These are phyloP conservation scores for Yamadazyma epiphylla DNA, from an alignment of 1,139 yeast genomes.

Conservation along the genomic window DNA sequence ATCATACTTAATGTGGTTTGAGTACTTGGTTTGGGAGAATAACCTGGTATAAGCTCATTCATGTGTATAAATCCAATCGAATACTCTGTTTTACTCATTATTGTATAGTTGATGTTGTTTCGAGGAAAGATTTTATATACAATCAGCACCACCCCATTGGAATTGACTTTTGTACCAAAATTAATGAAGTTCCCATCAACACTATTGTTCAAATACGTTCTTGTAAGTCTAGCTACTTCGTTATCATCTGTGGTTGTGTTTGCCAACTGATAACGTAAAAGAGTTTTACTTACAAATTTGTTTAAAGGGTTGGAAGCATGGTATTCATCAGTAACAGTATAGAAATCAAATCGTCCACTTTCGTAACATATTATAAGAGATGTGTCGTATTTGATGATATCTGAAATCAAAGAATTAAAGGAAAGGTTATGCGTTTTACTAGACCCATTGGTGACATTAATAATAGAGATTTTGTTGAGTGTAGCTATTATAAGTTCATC, in stretches of 20 bases:
- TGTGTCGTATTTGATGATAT: slow-evolving; percentile 1
- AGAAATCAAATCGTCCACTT: slow-evolving; percentile 24
- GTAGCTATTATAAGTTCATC: background rate
- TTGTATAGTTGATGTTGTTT: slow-evolving; percentile 26
- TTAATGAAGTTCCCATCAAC: slow-evolving; percentile 27
- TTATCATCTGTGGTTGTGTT: slow-evolving; percentile 13
- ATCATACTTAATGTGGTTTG: slow-evolving; percentile 15
- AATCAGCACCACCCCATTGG: slow-evolving; percentile 21
- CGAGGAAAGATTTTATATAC: slow-evolving; percentile 26
- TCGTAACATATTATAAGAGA: slow-evolving; percentile 20
- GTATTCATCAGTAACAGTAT: slow-evolving; percentile 10
- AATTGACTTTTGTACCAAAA: slow-evolving; percentile 20
- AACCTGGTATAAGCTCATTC: background rate
- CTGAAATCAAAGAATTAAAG: slow-evolving; percentile 1
- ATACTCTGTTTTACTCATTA: slow-evolving; percentile 23
- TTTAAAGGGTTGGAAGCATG: slow-evolving; percentile 10
- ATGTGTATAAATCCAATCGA: slow-evolving; percentile 19
- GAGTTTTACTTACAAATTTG: slow-evolving; percentile 17
- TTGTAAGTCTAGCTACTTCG: slow-evolving; percentile 14
- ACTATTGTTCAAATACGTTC: slow-evolving; percentile 18
- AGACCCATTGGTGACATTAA: background rate
- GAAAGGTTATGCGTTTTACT: background rate
- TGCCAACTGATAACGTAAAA: slow-evolving; percentile 26
- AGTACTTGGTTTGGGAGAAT: background rate
- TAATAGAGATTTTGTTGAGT: background rate